phyloP scores from a whole-genome alignment of 2,329 filamentous ascomycete genomes.

The Fusarium liriodendri region DNA sequence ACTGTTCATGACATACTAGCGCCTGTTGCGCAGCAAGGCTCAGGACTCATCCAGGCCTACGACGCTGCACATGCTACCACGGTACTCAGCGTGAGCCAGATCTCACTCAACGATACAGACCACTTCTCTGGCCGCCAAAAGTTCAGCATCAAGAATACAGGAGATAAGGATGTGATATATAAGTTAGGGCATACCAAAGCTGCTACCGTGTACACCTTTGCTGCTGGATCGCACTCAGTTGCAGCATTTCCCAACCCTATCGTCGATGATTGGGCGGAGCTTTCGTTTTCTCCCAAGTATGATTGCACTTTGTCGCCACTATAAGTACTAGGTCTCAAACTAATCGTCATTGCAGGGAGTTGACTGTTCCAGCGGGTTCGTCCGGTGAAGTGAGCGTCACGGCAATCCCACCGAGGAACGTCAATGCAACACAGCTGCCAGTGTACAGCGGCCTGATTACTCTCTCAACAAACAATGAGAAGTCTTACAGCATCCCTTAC shows the following conservation, averaged over 20 bases:
- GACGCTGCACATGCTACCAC: background rate
- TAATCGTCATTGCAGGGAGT: background rate
- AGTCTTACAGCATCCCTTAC: background rate
- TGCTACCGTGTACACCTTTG: background rate
- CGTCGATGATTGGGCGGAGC: background rate
- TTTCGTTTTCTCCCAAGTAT: background rate
- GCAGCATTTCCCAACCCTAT: background rate
- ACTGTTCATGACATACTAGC: background rate
- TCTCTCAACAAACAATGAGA: background rate
- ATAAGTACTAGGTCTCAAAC: background rate
- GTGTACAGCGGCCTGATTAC: background rate
- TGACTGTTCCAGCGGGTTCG: background rate
- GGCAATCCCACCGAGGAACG: background rate
- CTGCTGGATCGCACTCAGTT: background rate
- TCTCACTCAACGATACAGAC: conserved; percentile 12
- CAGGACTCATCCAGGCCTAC: background rate
- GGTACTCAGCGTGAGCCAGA: background rate
- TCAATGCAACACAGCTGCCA: background rate
- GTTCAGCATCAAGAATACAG: background rate
- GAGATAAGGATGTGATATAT: background rate
- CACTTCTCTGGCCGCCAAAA: background rate
- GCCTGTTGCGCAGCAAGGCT: background rate
- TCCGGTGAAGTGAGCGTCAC: background rate
- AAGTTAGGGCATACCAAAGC: background rate
- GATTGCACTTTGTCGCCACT: background rate